A percentile compares a stretch with the other conserved stretches of the same genome.
Conservation (phyloP, 2,329 filamentous ascomycete genomes). For the Beauveria bassiana region DNA sequence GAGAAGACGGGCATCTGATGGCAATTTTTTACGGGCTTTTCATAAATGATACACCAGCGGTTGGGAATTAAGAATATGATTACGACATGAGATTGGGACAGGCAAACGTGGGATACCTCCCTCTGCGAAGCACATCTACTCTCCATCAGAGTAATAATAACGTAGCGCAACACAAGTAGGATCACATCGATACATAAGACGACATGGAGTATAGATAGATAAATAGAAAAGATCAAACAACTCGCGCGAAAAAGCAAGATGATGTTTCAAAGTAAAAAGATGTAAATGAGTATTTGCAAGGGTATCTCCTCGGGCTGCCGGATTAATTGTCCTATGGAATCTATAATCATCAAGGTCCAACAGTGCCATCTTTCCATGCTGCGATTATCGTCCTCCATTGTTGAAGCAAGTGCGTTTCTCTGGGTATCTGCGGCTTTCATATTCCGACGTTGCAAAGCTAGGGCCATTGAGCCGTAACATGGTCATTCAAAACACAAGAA, state of each 20-base stretch:
- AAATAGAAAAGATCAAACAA: neutral
- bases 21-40: neutral
- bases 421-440: conserved; percentile 9
- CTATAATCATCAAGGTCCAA: neutral
- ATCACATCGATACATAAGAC: no score
- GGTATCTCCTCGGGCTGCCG: neutral
- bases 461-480: neutral
- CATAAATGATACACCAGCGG: conserved; percentile 21
- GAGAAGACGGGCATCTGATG: conserved; percentile 57
- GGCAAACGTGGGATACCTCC: neutral
- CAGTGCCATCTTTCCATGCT: neutral
- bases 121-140: neutral
- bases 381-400: conserved; percentile 1
- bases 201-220: no score
- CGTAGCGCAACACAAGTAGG: no score
- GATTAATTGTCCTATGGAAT: neutral
- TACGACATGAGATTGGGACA: neutral
- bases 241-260: neutral
- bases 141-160: no score
- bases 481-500: neutral
- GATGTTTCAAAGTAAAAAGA: neutral
- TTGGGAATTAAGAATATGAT: conserved; percentile 15
- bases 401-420: neutral
- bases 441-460: conserved; percentile 4
- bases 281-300: neutral